Evolutionary conservation across 2,329 filamentous ascomycete genomes (phyloP).

Genomic region (Paecilomyces niveus): DNA sequence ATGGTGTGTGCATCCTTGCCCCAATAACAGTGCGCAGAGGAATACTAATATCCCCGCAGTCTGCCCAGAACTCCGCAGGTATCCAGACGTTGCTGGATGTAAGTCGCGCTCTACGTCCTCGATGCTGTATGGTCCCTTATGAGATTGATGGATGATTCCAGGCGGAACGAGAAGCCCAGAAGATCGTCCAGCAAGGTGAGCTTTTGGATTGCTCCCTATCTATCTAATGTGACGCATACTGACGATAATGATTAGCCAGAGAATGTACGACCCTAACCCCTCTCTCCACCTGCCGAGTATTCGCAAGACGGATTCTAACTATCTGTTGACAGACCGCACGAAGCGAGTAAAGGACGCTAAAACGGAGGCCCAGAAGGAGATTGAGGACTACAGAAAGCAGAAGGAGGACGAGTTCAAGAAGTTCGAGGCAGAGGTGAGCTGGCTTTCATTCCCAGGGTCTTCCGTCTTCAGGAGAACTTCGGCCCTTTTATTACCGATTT

Average conservation of each 20-base stretch:
- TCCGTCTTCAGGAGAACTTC: background rate
- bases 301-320: conserved; percentile 5
- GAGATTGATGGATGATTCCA: conserved; percentile 32
- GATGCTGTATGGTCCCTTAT: background rate
- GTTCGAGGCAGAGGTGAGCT: conserved; percentile 70
- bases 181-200: conserved; percentile 94
- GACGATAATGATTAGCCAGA: conserved; percentile 53
- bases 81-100: conserved; percentile 99
- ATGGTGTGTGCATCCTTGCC: conserved; percentile 2
- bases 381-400: conserved; percentile 78
- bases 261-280: conserved; percentile 58
- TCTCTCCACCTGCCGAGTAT: conserved; percentile 4
- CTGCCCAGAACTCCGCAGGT: conserved; percentile 95
- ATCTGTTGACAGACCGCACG: conserved; percentile 62
- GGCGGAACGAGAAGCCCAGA: conserved; percentile 97
- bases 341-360: conserved; percentile 96
- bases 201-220: conserved; percentile 5
- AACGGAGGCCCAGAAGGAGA: conserved; percentile 95
- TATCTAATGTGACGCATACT: conserved; percentile 10
- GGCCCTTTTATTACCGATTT: background rate
- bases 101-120: conserved; percentile 33
- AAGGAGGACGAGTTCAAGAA: conserved; percentile 95
- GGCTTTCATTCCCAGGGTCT: background rate
- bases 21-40: background rate
- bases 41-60: conserved; percentile 47